These are phyloP conservation scores for Aspergillus niger DNA, from an alignment of 2,329 filamentous ascomycete genomes.

Conservation along the genomic window DNA sequence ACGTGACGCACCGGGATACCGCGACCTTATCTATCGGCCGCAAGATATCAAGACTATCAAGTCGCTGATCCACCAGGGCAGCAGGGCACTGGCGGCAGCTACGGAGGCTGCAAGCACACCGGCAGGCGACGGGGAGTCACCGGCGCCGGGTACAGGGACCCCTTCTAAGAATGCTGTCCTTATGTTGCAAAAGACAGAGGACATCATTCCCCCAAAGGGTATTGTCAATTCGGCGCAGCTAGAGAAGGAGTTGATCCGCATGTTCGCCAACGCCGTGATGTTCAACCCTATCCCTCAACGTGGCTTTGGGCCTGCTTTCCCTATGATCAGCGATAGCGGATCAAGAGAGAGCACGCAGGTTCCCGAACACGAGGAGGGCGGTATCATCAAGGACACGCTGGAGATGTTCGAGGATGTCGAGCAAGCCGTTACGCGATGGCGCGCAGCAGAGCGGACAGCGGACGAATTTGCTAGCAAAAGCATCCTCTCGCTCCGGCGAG, in stretches of 20 bases:
- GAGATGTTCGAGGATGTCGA: constrained; percentile 91
- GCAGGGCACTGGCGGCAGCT: constrained; percentile 46
- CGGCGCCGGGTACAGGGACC: constrained; percentile 34
- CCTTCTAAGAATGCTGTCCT: constrained; percentile 46
- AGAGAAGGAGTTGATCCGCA: constrained; percentile 89
- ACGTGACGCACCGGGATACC: constrained; percentile 74
- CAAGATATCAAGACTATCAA: constrained; percentile 79
- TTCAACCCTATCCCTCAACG: constrained; percentile 84
- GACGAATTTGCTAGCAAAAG: constrained; percentile 43
- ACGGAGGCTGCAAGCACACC: constrained; percentile 66
- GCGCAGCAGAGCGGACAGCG: constrained; percentile 64
- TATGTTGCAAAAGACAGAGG: constrained; percentile 61
- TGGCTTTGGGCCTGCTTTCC: constrained; percentile 66
- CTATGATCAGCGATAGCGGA: constrained; percentile 47
- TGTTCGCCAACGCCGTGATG: constrained; percentile 99
- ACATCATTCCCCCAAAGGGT: constrained; percentile 79
- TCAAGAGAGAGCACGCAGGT: constrained; percentile 49
- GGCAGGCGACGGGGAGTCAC: constrained; percentile 60
- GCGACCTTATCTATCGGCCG: constrained; percentile 70
- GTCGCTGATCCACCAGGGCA: constrained; percentile 62
- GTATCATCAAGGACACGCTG: constrained; percentile 81
- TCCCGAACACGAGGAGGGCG: constrained; percentile 76
- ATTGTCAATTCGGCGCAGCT: constrained; percentile 93
- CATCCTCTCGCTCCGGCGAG: constrained; percentile 38
- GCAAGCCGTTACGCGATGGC: constrained; percentile 72